These are phyloP conservation scores for Trypanosoma boissoni DNA, from an alignment of 208 protist genomes.

Conservation along the genomic window DNA sequence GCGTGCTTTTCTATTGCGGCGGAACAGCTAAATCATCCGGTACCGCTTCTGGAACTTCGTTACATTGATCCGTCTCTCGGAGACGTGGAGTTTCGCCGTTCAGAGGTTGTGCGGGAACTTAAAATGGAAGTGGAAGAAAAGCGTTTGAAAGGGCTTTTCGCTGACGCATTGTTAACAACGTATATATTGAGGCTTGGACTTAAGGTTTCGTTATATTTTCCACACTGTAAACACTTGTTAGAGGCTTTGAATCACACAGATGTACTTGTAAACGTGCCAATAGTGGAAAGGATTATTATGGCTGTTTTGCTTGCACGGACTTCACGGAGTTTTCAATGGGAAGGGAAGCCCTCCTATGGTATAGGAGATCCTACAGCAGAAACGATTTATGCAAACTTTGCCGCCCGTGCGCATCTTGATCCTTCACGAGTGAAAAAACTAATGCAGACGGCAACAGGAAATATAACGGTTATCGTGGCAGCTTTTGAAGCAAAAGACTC, in stretches of 20 bases:
- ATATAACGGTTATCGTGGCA: constrained; percentile 26
- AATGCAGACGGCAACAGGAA: constrained; percentile 39
- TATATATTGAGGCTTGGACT: constrained; percentile 67
- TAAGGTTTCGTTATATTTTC: constrained; percentile 50
- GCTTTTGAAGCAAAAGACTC: constrained; percentile 27
- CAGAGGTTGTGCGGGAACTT: constrained; percentile 44
- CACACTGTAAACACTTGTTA: constrained; percentile 42
- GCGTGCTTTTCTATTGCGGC: constrained; percentile 73
- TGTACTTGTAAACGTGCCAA: constrained; percentile 32
- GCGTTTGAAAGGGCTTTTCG: constrained; percentile 30
- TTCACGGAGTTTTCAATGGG: constrained; percentile 34
- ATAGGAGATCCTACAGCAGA: constrained; percentile 22
- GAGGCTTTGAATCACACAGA: constrained; percentile 31
- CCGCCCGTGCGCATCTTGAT: constrained; percentile 56
- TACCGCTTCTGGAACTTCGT: constrained; percentile 63
- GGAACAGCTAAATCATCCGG: constrained; percentile 43
- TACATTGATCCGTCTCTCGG: constrained; percentile 52
- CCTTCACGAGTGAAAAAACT: constrained; percentile 46
- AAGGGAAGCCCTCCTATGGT: constrained; percentile 26
- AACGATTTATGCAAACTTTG: constrained; percentile 57
- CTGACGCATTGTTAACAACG: constrained; percentile 42
- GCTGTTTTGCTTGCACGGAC: constrained; percentile 60
- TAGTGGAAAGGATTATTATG: constrained; percentile 49
- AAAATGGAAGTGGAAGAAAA: constrained; percentile 33
- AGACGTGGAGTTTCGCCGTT: constrained; percentile 50